phyloP scores from a whole-genome alignment of 306 rosid genomes.

The Citrullus colocynthis region DNA sequence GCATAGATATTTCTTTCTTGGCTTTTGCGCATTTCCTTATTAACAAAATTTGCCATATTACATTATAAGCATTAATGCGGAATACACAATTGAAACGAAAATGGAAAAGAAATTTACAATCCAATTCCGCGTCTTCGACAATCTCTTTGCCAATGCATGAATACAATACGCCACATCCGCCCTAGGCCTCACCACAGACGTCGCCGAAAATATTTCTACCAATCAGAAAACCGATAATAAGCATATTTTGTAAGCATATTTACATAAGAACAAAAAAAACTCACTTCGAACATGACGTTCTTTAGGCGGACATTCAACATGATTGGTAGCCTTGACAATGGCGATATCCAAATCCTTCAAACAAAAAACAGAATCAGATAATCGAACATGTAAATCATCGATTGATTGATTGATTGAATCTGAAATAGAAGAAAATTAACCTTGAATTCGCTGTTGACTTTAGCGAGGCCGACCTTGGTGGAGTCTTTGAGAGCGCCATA shows the following conservation, averaged over 20 bases:
- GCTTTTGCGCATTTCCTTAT: neutral
- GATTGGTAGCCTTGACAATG: conserved; percentile 86
- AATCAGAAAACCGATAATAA: neutral
- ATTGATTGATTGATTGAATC: neutral
- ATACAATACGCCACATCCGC: conserved; percentile 91
- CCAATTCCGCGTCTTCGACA: conserved; percentile 78
- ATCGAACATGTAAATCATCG: neutral
- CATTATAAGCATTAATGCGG: neutral
- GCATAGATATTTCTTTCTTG: neutral
- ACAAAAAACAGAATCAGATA: neutral
- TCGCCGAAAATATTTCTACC: conserved; percentile 63
- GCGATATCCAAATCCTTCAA: conserved; percentile 86
- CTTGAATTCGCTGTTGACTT: conserved; percentile 90
- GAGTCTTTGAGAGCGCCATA: conserved; percentile 94
- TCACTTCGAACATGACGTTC: conserved; percentile 90
- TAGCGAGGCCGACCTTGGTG: conserved; percentile 96
- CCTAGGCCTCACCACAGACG: conserved; percentile 64
- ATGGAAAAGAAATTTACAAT: conserved; percentile 27
- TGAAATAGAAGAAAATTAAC: conserved; percentile 11
- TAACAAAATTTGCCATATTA: neutral
- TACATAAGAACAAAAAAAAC: conserved; percentile 12
- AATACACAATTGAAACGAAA: neutral
- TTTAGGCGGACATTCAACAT: conserved; percentile 78
- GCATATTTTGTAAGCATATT: neutral
- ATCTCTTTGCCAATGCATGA: conserved; percentile 59